Evolutionary conservation across 2,329 filamentous ascomycete genomes (phyloP), one percentile per base, ranked within the genome.

Genomic region (Neofusicoccum sp.): DNA sequence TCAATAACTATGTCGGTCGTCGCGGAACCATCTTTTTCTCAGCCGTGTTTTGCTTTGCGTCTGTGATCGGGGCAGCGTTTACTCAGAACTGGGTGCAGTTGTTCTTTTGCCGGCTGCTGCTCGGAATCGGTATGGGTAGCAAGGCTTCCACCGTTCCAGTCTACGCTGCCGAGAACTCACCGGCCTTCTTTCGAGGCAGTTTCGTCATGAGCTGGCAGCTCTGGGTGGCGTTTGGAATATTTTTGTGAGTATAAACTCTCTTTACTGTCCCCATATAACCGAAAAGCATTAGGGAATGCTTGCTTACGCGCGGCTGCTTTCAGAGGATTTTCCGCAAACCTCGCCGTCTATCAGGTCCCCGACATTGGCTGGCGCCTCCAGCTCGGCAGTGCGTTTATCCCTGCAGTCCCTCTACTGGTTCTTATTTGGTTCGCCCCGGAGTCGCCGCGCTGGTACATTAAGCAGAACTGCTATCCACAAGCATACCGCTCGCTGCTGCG

Each of bases 131-230:
- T 1, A 91, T 93, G 78, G 89, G 89, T 28, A 82, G 87, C n/a
- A 92, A 92, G 70, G 86, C 86, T 16, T 85, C 87, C 0, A 90
- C 88, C 0, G 88, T 91, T 1, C 89, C 90, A 0, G 86, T 93
- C 28, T 93, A 90, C 67, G 86, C 88, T 0, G 89, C 89, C 1
- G 89, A 93, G 72, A 89, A 85, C 61, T 84, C 86, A 0, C 89
- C 89, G 0, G 85, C 88, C 1, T 73, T 76, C 8, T 87, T 91
- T 59, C 84, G 89, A 70, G 89, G 89, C 64, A 89, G 88, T 8
- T 79, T 95, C 14, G 89, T 93, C 64, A 93, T 93, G 89, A 87
- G 86, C 64, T 93, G 90, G 89, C 88, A 93, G 74, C 79, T 89
- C 71, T 60, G 58, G 58, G 58, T 60, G 6, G 58, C 58, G 6